Percentiles rank a stretch among this genome's conserved stretches.
Evolutionary conservation across 257 asterid genomes (phyloP).

Genomic region (Solanum pimpinellifolium): DNA sequence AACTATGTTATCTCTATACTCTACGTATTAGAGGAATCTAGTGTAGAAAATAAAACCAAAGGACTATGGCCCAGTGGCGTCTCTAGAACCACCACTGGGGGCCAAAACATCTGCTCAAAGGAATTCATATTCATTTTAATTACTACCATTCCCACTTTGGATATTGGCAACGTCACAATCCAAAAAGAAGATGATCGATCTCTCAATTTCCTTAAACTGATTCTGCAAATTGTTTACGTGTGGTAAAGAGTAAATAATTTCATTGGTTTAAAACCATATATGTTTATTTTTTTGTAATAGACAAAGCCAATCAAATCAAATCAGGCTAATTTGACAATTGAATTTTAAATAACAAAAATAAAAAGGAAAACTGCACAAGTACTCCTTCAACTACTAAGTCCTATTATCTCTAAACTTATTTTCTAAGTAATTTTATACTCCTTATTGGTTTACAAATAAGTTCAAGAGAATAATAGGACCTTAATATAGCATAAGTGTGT

Average conservation of each 20-base stretch:
- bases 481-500: too few relatives aligned
- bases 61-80: not conserved
- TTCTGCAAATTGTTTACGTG: not conserved
- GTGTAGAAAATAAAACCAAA: not conserved
- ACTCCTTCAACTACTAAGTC: too few relatives aligned
- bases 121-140: not conserved
- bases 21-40: not conserved
- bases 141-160: not conserved
- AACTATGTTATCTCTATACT: not conserved
- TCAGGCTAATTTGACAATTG: not conserved
- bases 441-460: too few relatives aligned
- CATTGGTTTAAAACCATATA: not conserved
- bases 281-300: not conserved
- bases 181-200: not conserved
- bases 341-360: too few relatives aligned
- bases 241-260: not conserved
- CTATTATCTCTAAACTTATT: too few relatives aligned
- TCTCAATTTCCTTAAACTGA: not conserved
- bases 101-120: not conserved
- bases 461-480: too few relatives aligned
- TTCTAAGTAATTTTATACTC: too few relatives aligned
- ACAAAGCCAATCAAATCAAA: not conserved
- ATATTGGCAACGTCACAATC: not conserved
- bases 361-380: too few relatives aligned
- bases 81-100: not conserved